Base-by-base conservation (phyloP, 768 basidiomycete species). In the Udeniomyces megalosporus region DNA sequence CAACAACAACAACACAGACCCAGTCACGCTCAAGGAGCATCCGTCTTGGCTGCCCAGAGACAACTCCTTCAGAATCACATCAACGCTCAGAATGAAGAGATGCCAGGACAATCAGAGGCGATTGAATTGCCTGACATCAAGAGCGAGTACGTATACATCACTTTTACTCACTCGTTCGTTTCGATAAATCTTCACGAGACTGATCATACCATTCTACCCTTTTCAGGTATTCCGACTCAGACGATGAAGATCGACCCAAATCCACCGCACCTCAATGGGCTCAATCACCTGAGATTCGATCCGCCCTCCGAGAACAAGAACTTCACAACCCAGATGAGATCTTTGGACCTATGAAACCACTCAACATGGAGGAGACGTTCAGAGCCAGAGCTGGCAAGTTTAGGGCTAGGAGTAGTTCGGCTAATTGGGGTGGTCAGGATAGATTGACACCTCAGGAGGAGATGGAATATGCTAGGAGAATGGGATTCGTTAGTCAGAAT, bases 351-450 rank as follows among this genome's bases (percentile, higher is more conserved):
- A 85, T 99, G 68, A 80, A 81, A 61, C 86, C 87, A 5, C 75
- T 96, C 59, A 79, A 77, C 66, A 95, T 97, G 90, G 90, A 96
- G 70, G 63, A 65, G 49, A 79, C 97, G 66, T 99, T 99, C 79
- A 73, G 73, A 50, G 70, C 69, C 28, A 80, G 82, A 69, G 79
- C 76, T 29, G 78, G 83, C 66, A 83, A 82, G 54, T 95, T 95
- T 77, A 78, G 92, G 62, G 84, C 87, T 7, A 79, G 93, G 51
- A 88, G 88, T 10, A 92, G 89, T 69, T 92, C 88, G 12, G 93
- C 93, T 35, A 95, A 95, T 71, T 97, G 93, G 93, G 80, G 82
- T 6, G 89, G 88, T n/a, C 75, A 84, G n/a, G 93, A 96, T 75
- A 78, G 82, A 28, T 75, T 97, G 68, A 92, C 88, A 17, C 73